Conservation (phyloP, 495 filamentous ascomycete genomes). For the Xylaria intraflava region DNA sequence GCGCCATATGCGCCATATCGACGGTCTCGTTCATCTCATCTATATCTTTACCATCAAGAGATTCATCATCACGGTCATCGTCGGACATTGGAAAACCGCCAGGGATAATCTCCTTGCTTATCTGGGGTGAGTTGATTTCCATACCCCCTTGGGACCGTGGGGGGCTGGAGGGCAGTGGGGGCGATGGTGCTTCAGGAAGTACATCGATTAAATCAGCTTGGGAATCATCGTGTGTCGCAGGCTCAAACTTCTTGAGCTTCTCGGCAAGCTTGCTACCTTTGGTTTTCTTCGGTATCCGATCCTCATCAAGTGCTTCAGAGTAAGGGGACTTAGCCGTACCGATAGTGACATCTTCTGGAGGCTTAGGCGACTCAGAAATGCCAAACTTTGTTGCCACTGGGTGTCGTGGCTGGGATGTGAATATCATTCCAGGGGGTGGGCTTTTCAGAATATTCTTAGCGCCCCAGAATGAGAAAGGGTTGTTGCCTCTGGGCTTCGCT, state of each 20-base stretch:
- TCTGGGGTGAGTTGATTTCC: constrained; percentile 21
- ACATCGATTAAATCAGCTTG: constrained; percentile 22
- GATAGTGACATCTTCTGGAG: constrained; percentile 29
- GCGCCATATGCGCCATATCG: constrained; percentile 44
- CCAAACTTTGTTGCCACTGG: constrained; percentile 26
- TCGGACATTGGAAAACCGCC: constrained; percentile 41
- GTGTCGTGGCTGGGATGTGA: constrained; percentile 9
- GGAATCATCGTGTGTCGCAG: constrained; percentile 27
- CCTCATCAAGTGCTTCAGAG: constrained; percentile 22
- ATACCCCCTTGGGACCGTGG: background rate
- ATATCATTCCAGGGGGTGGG: constrained; percentile 22
- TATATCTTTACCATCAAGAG: background rate
- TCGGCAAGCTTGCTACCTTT: constrained; percentile 48
- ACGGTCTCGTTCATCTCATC: constrained; percentile 32
- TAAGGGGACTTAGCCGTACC: constrained; percentile 28
- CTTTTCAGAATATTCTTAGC: constrained; percentile 31
- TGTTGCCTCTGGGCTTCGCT: constrained; percentile 27
- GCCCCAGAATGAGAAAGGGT: constrained; percentile 45
- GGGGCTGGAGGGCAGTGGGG: constrained; percentile 28
- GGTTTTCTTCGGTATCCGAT: constrained; percentile 29
- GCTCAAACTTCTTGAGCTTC: constrained; percentile 47
- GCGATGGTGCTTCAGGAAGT: constrained; percentile 20
- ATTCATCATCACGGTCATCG: constrained; percentile 1
- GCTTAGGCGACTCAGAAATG: constrained; percentile 36
- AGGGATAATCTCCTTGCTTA: constrained; percentile 44